Evolutionary conservation across 2,329 filamentous ascomycete species (phyloP).

Genomic region (Metarhizium robertsii): DNA sequence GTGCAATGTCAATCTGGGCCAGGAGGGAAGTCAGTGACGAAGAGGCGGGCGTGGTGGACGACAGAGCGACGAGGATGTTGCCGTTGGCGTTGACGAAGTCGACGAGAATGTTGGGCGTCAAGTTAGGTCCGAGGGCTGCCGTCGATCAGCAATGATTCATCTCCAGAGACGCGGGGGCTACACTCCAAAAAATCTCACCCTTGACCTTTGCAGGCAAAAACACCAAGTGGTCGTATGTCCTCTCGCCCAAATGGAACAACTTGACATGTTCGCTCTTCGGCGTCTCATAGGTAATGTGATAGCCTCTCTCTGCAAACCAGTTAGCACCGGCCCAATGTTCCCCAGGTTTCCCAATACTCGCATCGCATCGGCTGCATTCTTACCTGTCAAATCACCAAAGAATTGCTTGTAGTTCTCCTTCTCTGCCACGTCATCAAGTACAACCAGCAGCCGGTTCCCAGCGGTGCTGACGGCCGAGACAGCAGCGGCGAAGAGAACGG

Average conservation of each 20-base stretch:
- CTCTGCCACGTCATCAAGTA: constrained; percentile 74
- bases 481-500: constrained; percentile 56
- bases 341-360: not conserved
- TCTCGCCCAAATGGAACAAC: constrained; percentile 79
- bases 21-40: constrained; percentile 69
- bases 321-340: constrained; percentile 11
- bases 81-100: constrained; percentile 87
- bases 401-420: constrained; percentile 79
- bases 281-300: constrained; percentile 69
- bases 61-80: constrained; percentile 82
- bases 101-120: constrained; percentile 78
- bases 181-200: constrained; percentile 41
- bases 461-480: constrained; percentile 70
- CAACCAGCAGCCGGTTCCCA: constrained; percentile 72
- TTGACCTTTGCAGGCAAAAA: constrained; percentile 86
- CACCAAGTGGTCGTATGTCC: constrained; percentile 82
- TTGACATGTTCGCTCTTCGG: constrained; percentile 70
- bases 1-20: constrained; percentile 76
- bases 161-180: not conserved
- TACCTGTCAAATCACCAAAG: constrained; percentile 62
- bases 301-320: constrained; percentile 61
- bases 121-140: constrained; percentile 72
- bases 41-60: constrained; percentile 60
- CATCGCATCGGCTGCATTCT: constrained; percentile 12
- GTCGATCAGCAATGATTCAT: not conserved